A percentile compares a stretch with the other conserved stretches of the same genome.
Evolutionary conservation across 139 green algal genomes (phyloP).

Genomic region (Protoeuglena noctilucae): DNA sequence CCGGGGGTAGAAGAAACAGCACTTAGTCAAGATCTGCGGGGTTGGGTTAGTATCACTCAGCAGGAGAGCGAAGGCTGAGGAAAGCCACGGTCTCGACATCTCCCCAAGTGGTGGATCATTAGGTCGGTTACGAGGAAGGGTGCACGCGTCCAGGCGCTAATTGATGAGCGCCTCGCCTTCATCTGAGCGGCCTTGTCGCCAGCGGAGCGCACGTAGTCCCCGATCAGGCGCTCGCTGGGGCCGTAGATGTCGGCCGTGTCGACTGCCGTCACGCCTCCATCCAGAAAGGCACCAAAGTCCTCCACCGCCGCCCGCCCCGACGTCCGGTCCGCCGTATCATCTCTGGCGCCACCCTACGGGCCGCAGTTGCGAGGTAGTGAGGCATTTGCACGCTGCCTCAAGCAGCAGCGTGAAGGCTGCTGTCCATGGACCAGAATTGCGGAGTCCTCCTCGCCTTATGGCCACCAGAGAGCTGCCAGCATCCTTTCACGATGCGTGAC

Average conservation of each 20-base stretch:
- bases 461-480: slow-evolving; percentile 58
- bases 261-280: slow-evolving; percentile 41
- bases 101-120: no score
- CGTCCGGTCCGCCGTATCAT: slow-evolving; percentile 45
- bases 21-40: slow-evolving; percentile 65
- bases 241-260: slow-evolving; percentile 70
- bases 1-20: slow-evolving; percentile 35
- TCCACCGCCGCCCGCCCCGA: slow-evolving; percentile 39
- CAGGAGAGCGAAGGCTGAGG: no score
- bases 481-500: slow-evolving; percentile 44
- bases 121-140: no score
- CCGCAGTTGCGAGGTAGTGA: no score
- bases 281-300: slow-evolving; percentile 37
- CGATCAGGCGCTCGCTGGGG: slow-evolving; percentile 62
- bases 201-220: slow-evolving; percentile 25
- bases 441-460: slow-evolving; percentile 50
- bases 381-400: no score
- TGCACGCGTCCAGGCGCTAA: slow-evolving; percentile 6
- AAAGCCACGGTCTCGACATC: no score
- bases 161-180: slow-evolving; percentile 70
- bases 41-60: no score
- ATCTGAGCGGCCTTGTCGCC: slow-evolving; percentile 27
- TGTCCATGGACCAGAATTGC: no score
- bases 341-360: no score
- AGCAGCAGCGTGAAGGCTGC: no score